phyloP scores from a whole-genome alignment of 2,329 filamentous ascomycete genomes.

The Penicillium expansum region DNA sequence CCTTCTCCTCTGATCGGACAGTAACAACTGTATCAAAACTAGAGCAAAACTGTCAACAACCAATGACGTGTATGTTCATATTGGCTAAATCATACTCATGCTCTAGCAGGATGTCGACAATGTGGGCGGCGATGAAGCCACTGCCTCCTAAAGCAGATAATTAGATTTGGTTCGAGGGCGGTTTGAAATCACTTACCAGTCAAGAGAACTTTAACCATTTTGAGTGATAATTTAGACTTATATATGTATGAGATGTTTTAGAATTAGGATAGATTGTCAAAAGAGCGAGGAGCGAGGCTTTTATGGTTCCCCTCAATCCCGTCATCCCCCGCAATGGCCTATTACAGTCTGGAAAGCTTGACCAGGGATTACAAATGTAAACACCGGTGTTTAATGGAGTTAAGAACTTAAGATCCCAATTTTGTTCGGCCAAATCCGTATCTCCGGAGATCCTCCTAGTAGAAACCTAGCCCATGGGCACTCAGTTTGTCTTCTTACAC shows the following conservation, averaged over 20 bases:
- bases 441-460: background rate
- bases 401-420: background rate
- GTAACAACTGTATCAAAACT: slow-evolving; percentile 63
- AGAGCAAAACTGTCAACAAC: slow-evolving; percentile 7
- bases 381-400: background rate
- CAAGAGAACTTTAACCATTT: slow-evolving; percentile 42
- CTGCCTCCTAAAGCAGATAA: slow-evolving; percentile 49
- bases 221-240: slow-evolving; percentile 5
- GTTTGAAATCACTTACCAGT: slow-evolving; percentile 33
- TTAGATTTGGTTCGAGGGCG: slow-evolving; percentile 33
- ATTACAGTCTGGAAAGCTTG: background rate
- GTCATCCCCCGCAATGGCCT: slow-evolving; percentile 17
- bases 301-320: slow-evolving; percentile 25
- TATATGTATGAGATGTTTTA: background rate
- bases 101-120: slow-evolving; percentile 58
- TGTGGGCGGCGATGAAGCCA: slow-evolving; percentile 65
- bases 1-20: slow-evolving; percentile 61
- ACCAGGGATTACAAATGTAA: slow-evolving; percentile 21
- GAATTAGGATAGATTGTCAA: background rate
- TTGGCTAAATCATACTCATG: slow-evolving; percentile 40
- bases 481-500: background rate
- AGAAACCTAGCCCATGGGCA: background rate
- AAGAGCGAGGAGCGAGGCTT: slow-evolving; percentile 11
- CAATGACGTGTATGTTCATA: too few species aligned
- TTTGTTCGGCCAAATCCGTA: background rate